phyloP scores from a whole-genome alignment of 306 rosid genomes.

The Hippophae rhamnoides region DNA sequence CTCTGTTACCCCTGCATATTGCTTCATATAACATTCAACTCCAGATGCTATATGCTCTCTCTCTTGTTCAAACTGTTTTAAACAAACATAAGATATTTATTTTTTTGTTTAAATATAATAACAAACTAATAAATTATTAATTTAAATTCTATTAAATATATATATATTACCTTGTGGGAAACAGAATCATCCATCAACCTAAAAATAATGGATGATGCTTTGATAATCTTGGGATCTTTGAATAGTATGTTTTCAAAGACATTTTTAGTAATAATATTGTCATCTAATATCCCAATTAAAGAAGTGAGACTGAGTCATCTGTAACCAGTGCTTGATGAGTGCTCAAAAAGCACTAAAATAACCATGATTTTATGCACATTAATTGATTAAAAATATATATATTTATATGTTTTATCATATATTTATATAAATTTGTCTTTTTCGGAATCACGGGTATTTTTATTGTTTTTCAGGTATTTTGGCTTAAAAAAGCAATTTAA shows the following conservation, averaged over 20 bases:
- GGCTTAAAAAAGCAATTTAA: too few species aligned
- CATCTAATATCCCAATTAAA: constrained; percentile 6
- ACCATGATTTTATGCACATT: too few species aligned
- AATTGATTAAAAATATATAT: too few species aligned
- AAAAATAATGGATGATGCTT: not conserved
- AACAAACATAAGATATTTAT: too few species aligned
- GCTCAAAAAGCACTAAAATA: too few species aligned
- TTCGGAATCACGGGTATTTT: too few species aligned
- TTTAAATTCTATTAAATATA: not conserved
- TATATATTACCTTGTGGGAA: not conserved
- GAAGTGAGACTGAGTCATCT: not conserved
- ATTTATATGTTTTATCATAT: too few species aligned
- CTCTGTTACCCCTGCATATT: constrained; percentile 9
- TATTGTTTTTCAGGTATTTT: too few species aligned
- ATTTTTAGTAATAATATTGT: constrained; percentile 2
- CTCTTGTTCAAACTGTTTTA: constrained; percentile 24
- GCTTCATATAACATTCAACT: constrained; percentile 36
- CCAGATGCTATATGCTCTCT: constrained; percentile 27
- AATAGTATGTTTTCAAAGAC: constrained; percentile 1
- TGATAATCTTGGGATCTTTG: constrained; percentile 6
- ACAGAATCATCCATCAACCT: constrained; percentile 8
- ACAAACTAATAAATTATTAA: too few species aligned
- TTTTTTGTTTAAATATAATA: too few species aligned
- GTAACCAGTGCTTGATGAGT: too few species aligned
- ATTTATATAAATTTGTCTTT: too few species aligned